Conservation (phyloP, 2,329 filamentous ascomycete genomes). For the Diaporthe capsici region DNA sequence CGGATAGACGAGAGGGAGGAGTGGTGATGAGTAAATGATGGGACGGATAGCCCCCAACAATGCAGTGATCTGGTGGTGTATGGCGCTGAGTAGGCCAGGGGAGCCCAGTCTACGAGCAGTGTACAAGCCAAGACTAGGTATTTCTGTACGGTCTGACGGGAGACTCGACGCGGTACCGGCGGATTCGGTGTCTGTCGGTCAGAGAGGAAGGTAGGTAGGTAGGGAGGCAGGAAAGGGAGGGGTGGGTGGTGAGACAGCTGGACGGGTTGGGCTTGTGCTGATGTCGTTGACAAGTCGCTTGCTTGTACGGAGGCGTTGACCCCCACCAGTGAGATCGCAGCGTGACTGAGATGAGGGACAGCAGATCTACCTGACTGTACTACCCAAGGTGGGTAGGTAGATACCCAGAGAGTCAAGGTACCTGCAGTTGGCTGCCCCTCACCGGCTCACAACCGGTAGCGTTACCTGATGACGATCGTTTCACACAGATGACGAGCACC, state of each 20-base stretch:
- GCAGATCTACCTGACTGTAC: conserved; percentile 14
- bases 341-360: conserved; percentile 29
- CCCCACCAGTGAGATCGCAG: conserved; percentile 25
- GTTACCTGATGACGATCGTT: conserved; percentile 28
- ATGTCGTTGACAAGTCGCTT: conserved; percentile 35
- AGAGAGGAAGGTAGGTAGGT: conserved; percentile 9
- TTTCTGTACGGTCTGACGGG: conserved; percentile 3
- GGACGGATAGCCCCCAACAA: conserved; percentile 30
- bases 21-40: conserved; percentile 29
- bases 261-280: conserved; percentile 28
- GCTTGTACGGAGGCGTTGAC: conserved; percentile 1
- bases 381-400: not conserved
- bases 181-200: conserved; percentile 16
- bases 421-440: conserved; percentile 23
- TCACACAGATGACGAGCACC: conserved; percentile 31
- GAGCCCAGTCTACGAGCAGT: conserved; percentile 16
- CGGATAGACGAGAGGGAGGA: not conserved
- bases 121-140: conserved; percentile 20
- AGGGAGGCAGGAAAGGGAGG: not conserved
- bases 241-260: conserved; percentile 22
- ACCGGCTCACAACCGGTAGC: conserved; percentile 2
- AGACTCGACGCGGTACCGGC: conserved; percentile 16
- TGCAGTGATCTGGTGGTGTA: conserved; percentile 11
- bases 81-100: conserved; percentile 25
- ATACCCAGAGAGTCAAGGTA: conserved; percentile 13